Evolutionary conservation across 345 rosid genomes (phyloP).

Genomic region (Barbarea vulgaris): DNA sequence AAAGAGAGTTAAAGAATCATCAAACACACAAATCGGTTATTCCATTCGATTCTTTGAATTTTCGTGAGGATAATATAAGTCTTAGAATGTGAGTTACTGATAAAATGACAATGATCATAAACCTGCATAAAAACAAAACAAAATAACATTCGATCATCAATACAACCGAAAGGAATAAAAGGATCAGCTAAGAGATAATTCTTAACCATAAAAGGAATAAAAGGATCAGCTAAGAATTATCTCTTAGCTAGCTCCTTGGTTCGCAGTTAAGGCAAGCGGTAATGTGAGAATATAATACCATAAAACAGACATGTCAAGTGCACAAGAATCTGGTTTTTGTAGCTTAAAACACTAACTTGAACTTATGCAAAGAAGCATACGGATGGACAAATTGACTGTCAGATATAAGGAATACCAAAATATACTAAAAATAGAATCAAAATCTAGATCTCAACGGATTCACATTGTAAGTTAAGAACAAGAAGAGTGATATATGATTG

Average conservation of each 20-base stretch:
- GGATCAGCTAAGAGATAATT: constrained; percentile 70
- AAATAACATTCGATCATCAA: not conserved
- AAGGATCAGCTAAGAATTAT: no score
- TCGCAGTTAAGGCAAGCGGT: not conserved
- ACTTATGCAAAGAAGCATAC: not conserved
- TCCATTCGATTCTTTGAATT: constrained; percentile 79
- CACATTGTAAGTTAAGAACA: not conserved
- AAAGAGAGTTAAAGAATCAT: constrained; percentile 9
- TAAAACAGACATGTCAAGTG: constrained; percentile 14
- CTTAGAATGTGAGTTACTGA: constrained; percentile 71
- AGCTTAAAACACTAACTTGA: not conserved
- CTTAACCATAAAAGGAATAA: no score
- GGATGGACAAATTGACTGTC: not conserved
- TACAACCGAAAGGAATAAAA: constrained; percentile 49
- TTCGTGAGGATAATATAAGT: constrained; percentile 64
- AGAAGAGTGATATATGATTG: not conserved
- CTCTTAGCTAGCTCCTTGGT: constrained; percentile 25
- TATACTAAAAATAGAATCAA: constrained; percentile 28
- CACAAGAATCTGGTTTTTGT: not conserved
- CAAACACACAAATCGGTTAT: constrained; percentile 71
- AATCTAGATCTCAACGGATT: constrained; percentile 24
- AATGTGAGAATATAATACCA: not conserved
- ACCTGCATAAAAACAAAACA: constrained; percentile 54
- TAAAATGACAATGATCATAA: constrained; percentile 70
- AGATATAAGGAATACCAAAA: constrained; percentile 1